Percentiles rank a stretch among this genome's conserved stretches.
phyloP scores from a whole-genome alignment of 163 green algal species.

The Smithsoniella earleae region DNA sequence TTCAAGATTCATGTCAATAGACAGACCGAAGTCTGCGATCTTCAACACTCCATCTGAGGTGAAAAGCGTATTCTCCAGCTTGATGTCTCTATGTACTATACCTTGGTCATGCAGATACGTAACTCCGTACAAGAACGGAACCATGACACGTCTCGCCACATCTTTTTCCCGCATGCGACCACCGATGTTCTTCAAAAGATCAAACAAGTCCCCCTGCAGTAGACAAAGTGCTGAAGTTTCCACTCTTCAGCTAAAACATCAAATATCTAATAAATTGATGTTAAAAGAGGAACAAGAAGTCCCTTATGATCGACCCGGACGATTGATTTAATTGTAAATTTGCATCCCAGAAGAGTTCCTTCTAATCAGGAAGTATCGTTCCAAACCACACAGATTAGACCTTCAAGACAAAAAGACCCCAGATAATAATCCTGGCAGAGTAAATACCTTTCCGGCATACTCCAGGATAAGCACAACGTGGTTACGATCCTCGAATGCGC shows the following conservation, averaged over 20 bases:
- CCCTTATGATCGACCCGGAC: too few relatives aligned
- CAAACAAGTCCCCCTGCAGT: slow-evolving; percentile 57
- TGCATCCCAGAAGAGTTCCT: too few relatives aligned
- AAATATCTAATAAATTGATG: too few relatives aligned
- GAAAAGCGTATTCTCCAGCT: slow-evolving; percentile 57
- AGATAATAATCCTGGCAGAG: too few relatives aligned
- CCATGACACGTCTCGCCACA: slow-evolving; percentile 44
- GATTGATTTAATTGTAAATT: too few relatives aligned
- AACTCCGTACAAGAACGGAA: slow-evolving; percentile 50
- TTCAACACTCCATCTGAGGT: slow-evolving; percentile 31
- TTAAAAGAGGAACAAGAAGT: too few relatives aligned
- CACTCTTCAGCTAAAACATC: too few relatives aligned
- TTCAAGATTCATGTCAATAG: slow-evolving; percentile 45
- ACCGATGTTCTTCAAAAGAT: slow-evolving; percentile 47
- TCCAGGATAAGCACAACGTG: slow-evolving; percentile 27
- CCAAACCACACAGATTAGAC: too few relatives aligned
- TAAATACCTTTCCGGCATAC: slow-evolving; percentile 20
- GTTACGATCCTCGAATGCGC: slow-evolving; percentile 28
- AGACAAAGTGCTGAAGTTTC: not conserved
- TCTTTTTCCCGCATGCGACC: slow-evolving; percentile 45
- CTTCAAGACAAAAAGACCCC: too few relatives aligned
- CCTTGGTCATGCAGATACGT: slow-evolving; percentile 46
- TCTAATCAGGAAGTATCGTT: too few relatives aligned
- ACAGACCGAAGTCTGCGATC: slow-evolving; percentile 57
- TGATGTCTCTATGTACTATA: slow-evolving; percentile 59